Evolutionary conservation across 2,329 filamentous ascomycete genomes (phyloP).

Genomic region (Byssochlamys sp.): DNA sequence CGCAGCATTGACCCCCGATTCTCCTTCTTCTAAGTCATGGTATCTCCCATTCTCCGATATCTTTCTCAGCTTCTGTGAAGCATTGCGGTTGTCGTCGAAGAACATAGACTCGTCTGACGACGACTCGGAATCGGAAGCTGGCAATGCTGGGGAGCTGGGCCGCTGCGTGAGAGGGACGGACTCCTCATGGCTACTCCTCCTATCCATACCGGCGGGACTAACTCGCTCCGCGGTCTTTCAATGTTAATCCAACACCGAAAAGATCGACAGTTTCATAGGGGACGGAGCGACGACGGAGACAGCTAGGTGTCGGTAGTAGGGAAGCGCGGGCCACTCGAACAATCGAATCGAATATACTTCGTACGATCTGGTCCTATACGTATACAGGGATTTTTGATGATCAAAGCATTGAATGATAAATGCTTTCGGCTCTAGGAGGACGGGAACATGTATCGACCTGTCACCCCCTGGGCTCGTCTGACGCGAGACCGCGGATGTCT

Average conservation of each 20-base stretch:
- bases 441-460: background rate
- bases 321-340: background rate
- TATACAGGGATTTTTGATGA: background rate
- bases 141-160: slow-evolving; percentile 14
- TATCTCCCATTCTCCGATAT: slow-evolving; percentile 18
- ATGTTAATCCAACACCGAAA: background rate
- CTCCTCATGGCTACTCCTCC: slow-evolving; percentile 7
- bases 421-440: background rate
- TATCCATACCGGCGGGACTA: background rate
- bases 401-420: background rate
- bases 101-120: slow-evolving; percentile 24
- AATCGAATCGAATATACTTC: background rate
- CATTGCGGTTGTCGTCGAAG: slow-evolving; percentile 17
- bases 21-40: slow-evolving; percentile 27
- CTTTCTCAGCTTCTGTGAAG: slow-evolving; percentile 3
- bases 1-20: slow-evolving; percentile 15
- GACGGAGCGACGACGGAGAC: background rate
- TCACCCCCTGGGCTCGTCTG: background rate
- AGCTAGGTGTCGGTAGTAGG: background rate
- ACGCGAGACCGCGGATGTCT: background rate
- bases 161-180: slow-evolving; percentile 18
- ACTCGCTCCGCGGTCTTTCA: background rate
- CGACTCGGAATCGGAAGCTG: slow-evolving; percentile 23
- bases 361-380: background rate
- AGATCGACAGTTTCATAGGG: background rate